These are phyloP conservation scores for Mycena haematopus DNA, from an alignment of 768 basidiomycete species.

Conservation along the genomic window DNA sequence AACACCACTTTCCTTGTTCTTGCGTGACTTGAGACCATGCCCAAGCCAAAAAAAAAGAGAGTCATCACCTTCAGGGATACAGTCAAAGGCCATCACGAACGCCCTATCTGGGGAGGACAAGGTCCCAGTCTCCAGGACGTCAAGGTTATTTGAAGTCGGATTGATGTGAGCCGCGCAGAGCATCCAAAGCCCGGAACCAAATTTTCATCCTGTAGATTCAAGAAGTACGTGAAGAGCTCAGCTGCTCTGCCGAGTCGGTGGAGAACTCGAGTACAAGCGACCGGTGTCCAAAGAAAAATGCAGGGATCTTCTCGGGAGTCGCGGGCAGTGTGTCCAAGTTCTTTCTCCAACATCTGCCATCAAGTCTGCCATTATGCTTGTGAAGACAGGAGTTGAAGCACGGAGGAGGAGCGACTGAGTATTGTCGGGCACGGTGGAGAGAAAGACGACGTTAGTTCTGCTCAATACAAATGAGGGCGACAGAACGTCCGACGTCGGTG, in stretches of 20 bases:
- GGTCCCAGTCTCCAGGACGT: background rate
- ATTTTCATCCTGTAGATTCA: background rate
- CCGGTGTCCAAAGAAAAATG: slow-evolving; percentile 81
- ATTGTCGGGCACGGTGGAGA: no score
- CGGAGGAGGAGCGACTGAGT: background rate
- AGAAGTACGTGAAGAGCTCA: slow-evolving; percentile 31
- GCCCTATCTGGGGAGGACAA: background rate
- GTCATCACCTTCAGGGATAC: slow-evolving; percentile 57
- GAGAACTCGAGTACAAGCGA: slow-evolving; percentile 59
- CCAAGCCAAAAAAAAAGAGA: no score
- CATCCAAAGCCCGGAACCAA: background rate
- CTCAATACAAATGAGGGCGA: no score
- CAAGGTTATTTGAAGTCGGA: no score
- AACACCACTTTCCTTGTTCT: slow-evolving; percentile 48
- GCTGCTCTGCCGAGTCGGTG: slow-evolving; percentile 23
- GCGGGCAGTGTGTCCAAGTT: slow-evolving; percentile 62
- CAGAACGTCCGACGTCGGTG: no score
- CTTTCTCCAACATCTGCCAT: slow-evolving; percentile 51
- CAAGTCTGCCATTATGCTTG: slow-evolving; percentile 16
- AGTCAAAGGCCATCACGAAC: slow-evolving; percentile 61
- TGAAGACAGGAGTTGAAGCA: no score
- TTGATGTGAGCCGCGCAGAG: no score
- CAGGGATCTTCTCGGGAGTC: slow-evolving; percentile 65
- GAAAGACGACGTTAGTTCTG: no score
- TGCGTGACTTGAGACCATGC: background rate